These are phyloP conservation scores for Murraya paniculata DNA, from an alignment of 345 rosid species.

Conservation along the genomic window DNA sequence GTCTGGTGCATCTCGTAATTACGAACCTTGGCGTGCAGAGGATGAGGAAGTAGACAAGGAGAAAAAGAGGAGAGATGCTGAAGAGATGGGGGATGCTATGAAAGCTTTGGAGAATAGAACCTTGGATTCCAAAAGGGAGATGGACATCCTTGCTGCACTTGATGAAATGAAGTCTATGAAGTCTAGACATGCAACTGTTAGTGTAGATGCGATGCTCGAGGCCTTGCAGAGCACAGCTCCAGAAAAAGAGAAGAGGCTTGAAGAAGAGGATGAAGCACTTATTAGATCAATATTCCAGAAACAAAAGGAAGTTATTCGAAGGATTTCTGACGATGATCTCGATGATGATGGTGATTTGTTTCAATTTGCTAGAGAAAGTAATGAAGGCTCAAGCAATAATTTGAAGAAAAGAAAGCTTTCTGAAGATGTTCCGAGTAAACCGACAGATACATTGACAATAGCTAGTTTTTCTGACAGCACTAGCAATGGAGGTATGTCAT, in stretches of 20 bases:
- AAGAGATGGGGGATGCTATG: constrained; percentile 98
- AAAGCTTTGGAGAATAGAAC: constrained; percentile 88
- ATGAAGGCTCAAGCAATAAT: constrained; percentile 11
- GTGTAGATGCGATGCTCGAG: constrained; percentile 91
- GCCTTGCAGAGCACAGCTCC: constrained; percentile 73
- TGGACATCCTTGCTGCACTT: constrained; percentile 92
- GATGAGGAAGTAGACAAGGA: constrained; percentile 58
- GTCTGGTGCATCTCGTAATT: constrained; percentile 81
- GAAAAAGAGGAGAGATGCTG: constrained; percentile 62
- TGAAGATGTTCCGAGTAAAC: constrained; percentile 39
- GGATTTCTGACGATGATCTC: constrained; percentile 56
- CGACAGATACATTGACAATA: constrained; percentile 49
- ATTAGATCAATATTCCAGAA: constrained; percentile 61
- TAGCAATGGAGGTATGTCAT: constrained; percentile 33
- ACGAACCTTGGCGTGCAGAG: constrained; percentile 94
- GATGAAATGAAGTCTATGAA: constrained; percentile 94
- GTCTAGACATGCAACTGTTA: constrained; percentile 90
- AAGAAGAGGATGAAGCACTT: constrained; percentile 74
- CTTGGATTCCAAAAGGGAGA: constrained; percentile 86
- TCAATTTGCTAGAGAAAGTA: constrained; percentile 20
- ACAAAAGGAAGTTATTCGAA: constrained; percentile 46
- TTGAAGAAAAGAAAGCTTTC: constrained; percentile 50
- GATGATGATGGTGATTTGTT: constrained; percentile 37
- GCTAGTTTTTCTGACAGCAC: constrained; percentile 16
- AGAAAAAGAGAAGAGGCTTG: constrained; percentile 55